phyloP scores from a whole-genome alignment of 2,329 filamentous ascomycete species.

The Coleophoma crateriformis region DNA sequence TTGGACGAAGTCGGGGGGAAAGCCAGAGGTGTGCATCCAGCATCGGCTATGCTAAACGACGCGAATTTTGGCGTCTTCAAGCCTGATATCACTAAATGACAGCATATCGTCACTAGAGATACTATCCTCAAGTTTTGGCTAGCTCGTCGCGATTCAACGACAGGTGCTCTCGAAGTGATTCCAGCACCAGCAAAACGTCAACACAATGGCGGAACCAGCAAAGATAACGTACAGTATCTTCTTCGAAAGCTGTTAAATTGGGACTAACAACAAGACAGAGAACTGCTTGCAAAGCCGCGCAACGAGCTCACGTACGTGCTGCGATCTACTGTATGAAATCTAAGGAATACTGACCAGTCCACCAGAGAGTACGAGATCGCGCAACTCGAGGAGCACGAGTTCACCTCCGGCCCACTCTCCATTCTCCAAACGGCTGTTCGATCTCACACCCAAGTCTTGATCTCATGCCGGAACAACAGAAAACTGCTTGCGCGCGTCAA shows the following conservation, averaged over 20 bases:
- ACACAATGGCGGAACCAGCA: constrained; percentile 52
- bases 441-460: constrained; percentile 90
- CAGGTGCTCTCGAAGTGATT: constrained; percentile 3
- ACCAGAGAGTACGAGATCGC: constrained; percentile 84
- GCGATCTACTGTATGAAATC: no score
- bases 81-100: no score
- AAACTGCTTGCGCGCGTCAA: constrained; percentile 97
- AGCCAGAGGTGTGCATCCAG: neutral
- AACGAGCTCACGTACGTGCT: constrained; percentile 79
- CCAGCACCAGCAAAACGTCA: constrained; percentile 16
- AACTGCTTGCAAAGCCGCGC: constrained; percentile 83
- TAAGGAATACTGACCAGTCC: neutral
- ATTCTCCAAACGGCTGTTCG: constrained; percentile 96
- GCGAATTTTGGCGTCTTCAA: neutral
- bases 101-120: no score
- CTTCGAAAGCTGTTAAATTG: neutral
- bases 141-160: neutral
- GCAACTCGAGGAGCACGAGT: constrained; percentile 73
- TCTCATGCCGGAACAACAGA: constrained; percentile 96
- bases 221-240: constrained; percentile 59
- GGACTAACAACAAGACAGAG: constrained; percentile 45
- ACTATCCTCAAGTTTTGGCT: neutral
- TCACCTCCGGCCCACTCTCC: constrained; percentile 76
- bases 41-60: neutral
- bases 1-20: neutral